Percentiles rank a stretch among this genome's conserved stretches.
Conservation (phyloP, 495 filamentous ascomycete species). For the Chaetomium fimeti region DNA sequence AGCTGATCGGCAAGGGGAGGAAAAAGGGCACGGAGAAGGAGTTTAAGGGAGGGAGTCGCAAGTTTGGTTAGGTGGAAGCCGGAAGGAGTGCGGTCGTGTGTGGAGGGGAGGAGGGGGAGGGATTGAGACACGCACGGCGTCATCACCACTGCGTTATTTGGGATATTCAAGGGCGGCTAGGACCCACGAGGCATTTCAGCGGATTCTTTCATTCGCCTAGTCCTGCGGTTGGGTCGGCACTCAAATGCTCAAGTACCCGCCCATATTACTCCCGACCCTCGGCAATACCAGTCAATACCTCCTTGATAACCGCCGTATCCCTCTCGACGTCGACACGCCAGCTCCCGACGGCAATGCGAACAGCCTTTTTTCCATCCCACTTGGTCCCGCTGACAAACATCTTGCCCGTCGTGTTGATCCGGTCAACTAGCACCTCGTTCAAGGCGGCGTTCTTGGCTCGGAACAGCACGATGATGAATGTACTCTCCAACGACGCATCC, state of each 20-base stretch:
- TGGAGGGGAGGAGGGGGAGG: background rate
- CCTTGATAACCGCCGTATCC: conserved; percentile 54
- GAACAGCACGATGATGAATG: conserved; percentile 80
- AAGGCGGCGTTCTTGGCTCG: conserved; percentile 65
- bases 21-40: conserved; percentile 36
- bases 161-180: background rate
- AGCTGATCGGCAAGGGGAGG: conserved; percentile 50
- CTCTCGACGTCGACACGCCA: conserved; percentile 66
- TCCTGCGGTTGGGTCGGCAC: too few species aligned
- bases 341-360: conserved; percentile 77
- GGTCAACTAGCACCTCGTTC: conserved; percentile 62
- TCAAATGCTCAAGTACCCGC: background rate
- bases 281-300: conserved; percentile 44
- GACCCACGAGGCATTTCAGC: background rate
- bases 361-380: conserved; percentile 71
- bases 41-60: conserved; percentile 46
- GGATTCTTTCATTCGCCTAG: background rate
- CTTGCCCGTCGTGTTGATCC: conserved; percentile 69
- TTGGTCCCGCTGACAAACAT: conserved; percentile 82
- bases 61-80: conserved; percentile 46
- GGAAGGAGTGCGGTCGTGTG: background rate
- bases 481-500: conserved; percentile 34
- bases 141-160: background rate
- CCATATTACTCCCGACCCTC: conserved; percentile 4
- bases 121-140: background rate